Percentiles rank a stretch among this genome's conserved stretches.
Conservation (phyloP, 176 grass and related monocot species). For the Lolium multiflorum region DNA sequence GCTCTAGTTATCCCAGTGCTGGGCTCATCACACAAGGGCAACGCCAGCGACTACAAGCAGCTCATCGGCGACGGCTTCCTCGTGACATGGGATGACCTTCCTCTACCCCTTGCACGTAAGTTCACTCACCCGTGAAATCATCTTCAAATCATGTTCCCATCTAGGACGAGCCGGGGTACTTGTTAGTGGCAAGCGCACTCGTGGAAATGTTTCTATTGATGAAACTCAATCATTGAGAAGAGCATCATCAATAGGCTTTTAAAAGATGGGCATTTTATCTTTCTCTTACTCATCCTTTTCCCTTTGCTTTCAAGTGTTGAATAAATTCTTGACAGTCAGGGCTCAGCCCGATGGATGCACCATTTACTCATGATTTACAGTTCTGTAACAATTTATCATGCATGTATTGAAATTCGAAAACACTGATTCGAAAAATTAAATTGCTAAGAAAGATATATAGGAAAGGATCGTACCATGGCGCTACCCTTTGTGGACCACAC, state of each 20-base stretch:
- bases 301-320: not conserved
- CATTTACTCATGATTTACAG: not conserved
- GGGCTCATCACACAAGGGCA: not conserved
- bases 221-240: not conserved
- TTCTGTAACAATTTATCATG: not conserved
- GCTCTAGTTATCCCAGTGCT: constrained; percentile 6
- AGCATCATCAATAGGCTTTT: not conserved
- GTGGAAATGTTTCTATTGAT: not conserved
- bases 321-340: not conserved
- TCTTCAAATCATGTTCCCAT: not conserved
- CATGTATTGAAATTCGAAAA: not conserved
- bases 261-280: not conserved
- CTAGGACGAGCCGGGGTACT: too few relatives aligned
- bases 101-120: not conserved
- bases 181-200: too few relatives aligned
- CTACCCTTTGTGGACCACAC: too few relatives aligned
- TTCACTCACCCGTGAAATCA: not conserved
- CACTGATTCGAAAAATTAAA: too few relatives aligned
- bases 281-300: not conserved
- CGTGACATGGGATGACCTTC: not conserved
- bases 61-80: constrained; percentile 17
- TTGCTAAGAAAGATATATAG: too few relatives aligned
- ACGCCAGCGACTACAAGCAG: not conserved
- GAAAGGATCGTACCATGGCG: too few relatives aligned
- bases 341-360: too few relatives aligned